Evolutionary conservation across 352 stramenopile genomes (phyloP).

Genomic region (Saprolegnia parasitica): DNA sequence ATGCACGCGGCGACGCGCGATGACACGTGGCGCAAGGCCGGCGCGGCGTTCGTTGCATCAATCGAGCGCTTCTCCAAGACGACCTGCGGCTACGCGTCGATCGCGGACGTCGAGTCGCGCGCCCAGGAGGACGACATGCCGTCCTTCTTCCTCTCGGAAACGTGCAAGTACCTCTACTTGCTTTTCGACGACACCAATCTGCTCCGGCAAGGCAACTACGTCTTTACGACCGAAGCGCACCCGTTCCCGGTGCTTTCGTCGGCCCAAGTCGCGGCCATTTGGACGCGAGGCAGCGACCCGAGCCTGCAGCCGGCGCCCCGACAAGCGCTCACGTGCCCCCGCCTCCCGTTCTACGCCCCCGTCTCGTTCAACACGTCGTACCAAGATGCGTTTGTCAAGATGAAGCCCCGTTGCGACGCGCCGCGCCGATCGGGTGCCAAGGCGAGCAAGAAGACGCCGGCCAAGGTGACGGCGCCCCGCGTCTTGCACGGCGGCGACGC

Average conservation of each 20-base stretch:
- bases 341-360: conserved; percentile 38
- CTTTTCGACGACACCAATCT: conserved; percentile 92
- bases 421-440: not conserved
- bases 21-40: conserved; percentile 73
- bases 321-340: conserved; percentile 1
- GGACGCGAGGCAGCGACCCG: not conserved
- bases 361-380: conserved; percentile 36
- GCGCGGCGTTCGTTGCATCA: conserved; percentile 73
- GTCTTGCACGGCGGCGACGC: conserved; percentile 48
- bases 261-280: conserved; percentile 4
- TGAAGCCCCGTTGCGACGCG: conserved; percentile 12
- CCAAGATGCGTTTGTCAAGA: conserved; percentile 6
- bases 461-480: conserved; percentile 19
- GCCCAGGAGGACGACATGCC: conserved; percentile 96
- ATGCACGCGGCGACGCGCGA: conserved; percentile 89
- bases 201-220: conserved; percentile 81
- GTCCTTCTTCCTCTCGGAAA: conserved; percentile 98
- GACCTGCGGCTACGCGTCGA: conserved; percentile 91
- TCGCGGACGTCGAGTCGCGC: conserved; percentile 80
- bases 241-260: conserved; percentile 74
- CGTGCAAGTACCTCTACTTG: conserved; percentile 98
- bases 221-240: conserved; percentile 97
- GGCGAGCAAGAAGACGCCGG: not conserved
- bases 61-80: conserved; percentile 89
- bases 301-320: not conserved